Base-by-base conservation (phyloP, 768 basidiomycete species). In the Dendrothele bispora region DNA sequence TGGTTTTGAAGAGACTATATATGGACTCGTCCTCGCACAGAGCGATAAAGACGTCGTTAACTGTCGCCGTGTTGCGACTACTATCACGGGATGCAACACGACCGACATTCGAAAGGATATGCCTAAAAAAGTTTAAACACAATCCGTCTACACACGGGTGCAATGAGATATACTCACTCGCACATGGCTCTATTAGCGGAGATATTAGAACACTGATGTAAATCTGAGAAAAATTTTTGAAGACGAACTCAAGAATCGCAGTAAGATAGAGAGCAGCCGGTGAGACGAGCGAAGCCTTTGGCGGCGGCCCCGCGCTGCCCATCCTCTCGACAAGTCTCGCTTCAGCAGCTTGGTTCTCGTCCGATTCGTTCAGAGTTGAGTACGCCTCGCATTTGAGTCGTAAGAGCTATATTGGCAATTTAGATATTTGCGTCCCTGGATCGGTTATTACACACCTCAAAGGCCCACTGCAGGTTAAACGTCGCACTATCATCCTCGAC, bases 181-280 rank as follows among this genome's bases (percentile, higher is more conserved):
- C 89, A 92, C 58, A 91, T 75, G 48, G 88, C 82, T 69, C 91
- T 92, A 62, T 25, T 57, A 52, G 30, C 35, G 48, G 44, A 56
- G 46, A 44, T 51, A 55, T 68, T 45, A 69, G 61, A 58, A 35
- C 30, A 10, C 10, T 32, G 57, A 51, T 52, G 51, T 54, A 42
- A 46, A 50, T 44, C 45, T 51, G 52, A 46, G 55, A 50, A 48
- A 46, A 45, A 50, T 28, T 47, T 36, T 58, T 51, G 32, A 49
- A 43, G 54, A 79, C 93, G 72, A 65, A 95, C 93, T 97, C 94
- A 25, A 97, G 73, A 53, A 95, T 90, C 7, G 93, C 92, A 2
- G 94, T 95, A 42, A 95, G 75, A 73, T 95, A 97, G 36, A 97
- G 62, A 17, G 91, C 86, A 26, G 93, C 90, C 4, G 91, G 91